These are phyloP conservation scores for Suhomyces bribrorum DNA, from an alignment of 1,139 yeast species.

Conservation along the genomic window DNA sequence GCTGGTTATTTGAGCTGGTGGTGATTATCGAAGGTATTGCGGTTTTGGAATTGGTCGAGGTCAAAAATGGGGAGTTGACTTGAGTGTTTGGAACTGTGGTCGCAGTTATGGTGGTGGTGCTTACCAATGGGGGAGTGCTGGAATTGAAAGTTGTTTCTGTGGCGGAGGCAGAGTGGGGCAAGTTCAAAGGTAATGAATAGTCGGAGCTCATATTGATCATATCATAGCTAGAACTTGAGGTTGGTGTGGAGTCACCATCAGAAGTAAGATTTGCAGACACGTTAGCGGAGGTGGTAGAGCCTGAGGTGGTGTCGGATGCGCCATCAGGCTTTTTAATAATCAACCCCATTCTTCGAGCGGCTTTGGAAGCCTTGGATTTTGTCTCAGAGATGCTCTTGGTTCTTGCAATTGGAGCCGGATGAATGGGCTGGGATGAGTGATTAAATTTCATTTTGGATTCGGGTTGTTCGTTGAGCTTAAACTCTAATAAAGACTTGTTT, in stretches of 20 bases:
- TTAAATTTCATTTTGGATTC: slow-evolving; percentile 12
- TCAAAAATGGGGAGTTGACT: slow-evolving; percentile 16
- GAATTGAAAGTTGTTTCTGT: slow-evolving; percentile 27
- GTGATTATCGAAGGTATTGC: slow-evolving; percentile 6
- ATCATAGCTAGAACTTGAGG: slow-evolving; percentile 6
- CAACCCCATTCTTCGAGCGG: slow-evolving; percentile 65
- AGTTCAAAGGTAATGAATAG: slow-evolving; percentile 9
- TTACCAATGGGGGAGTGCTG: slow-evolving; percentile 18
- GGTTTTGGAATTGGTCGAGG: slow-evolving; percentile 4
- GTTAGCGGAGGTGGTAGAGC: slow-evolving; percentile 8
- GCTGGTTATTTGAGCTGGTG: not conserved
- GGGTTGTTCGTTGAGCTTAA: slow-evolving; percentile 14
- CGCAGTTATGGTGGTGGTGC: slow-evolving; percentile 20
- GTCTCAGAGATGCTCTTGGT: slow-evolving; percentile 62
- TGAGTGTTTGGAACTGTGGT: slow-evolving; percentile 20
- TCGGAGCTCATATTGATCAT: slow-evolving; percentile 7
- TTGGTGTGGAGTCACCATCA: slow-evolving; percentile 1
- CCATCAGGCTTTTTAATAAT: slow-evolving; percentile 50
- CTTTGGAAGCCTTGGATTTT: slow-evolving; percentile 58
- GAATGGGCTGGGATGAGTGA: slow-evolving; percentile 7
- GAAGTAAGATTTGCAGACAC: slow-evolving; percentile 6
- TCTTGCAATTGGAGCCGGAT: slow-evolving; percentile 33
- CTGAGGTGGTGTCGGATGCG: slow-evolving; percentile 8
- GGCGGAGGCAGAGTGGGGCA: slow-evolving; percentile 28
- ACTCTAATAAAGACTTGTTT: slow-evolving; percentile 31